phyloP scores from a whole-genome alignment of 805 yeast species.

The Candida awuae region DNA sequence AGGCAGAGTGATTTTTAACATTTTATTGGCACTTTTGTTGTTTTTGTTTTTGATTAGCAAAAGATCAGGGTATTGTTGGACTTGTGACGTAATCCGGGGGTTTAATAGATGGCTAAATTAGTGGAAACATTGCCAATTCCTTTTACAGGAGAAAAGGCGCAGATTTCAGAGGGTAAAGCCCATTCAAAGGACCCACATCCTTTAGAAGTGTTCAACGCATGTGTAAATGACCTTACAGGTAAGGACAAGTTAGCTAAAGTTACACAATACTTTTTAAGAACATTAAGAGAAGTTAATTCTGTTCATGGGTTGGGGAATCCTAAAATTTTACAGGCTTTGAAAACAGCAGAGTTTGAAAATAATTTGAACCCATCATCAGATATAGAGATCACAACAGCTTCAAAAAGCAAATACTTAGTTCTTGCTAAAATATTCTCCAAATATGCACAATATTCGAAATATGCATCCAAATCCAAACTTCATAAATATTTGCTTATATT shows the following conservation, averaged over 20 bases:
- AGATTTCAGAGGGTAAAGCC: neutral
- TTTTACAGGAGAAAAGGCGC: too few species aligned
- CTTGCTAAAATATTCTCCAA: neutral
- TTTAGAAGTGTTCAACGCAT: slow-evolving; percentile 11
- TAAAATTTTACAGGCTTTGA: neutral
- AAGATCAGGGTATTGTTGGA: too few species aligned
- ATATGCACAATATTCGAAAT: too few species aligned
- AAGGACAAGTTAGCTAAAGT: slow-evolving; percentile 67
- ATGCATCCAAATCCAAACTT: neutral
- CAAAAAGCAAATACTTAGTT: neutral
- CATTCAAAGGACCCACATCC: slow-evolving; percentile 1
- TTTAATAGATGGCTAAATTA: too few species aligned
- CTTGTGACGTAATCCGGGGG: too few species aligned
- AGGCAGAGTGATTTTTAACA: too few species aligned
- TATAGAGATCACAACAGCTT: neutral
- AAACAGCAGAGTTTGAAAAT: neutral
- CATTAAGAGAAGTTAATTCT: slow-evolving; percentile 31
- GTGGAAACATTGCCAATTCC: too few species aligned
- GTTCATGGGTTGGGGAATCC: slow-evolving; percentile 22
- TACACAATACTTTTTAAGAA: slow-evolving; percentile 49
- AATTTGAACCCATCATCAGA: neutral
- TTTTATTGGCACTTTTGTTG: too few species aligned
- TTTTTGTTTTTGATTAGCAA: too few species aligned
- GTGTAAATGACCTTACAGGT: slow-evolving; percentile 48
- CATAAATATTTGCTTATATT: slow-evolving; percentile 1